Evolutionary conservation across 805 yeast genomes (phyloP), one percentile per base, ranked within the genome.

Genomic region (Kuraishia capsulata): DNA sequence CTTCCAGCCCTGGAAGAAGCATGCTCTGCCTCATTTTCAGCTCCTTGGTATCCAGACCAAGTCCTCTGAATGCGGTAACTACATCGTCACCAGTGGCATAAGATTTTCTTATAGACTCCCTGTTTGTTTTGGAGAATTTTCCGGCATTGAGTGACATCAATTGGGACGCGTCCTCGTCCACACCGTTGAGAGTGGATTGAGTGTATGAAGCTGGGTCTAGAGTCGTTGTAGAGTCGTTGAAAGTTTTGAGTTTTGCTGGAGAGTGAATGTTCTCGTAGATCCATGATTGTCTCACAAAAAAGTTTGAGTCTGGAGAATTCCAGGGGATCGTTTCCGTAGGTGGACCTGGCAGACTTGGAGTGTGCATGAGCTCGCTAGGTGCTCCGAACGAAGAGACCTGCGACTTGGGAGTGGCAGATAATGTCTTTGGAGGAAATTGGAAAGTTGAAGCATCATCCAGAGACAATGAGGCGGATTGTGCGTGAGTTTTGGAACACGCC

Each of bases 241-340:
- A 11, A 11, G 26, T 24, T 11, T 8, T 8, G 10, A 23, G 26
- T 14, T 28, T 28, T 13, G 8, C 13, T 32, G 38, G 30, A 25
- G 23, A 24, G 33, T 28, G n/a, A 21, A n/a, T 19, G 34, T 39
- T 32, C 17, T 39, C 41, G 29, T 39, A 39, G 16, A 39, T 34
- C 41, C 41, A 39, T 4, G 41, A 39, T 21, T 39, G 41, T 34
- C 41, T 39, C 24, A 25, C 38, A 26, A 39, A 39, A 20, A 39
- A 39, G 14, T 39, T 38, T 8, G 41, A 26, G n/a, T 34, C 19
- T 17, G 41, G 41, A 20, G 41, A 39, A 18, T 34, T 17, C 41
- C 41, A 39, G 13, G 20, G 28, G 38, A 33, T 16, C 19, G 33
- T 19, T 4, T 36, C 37, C n/a, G 17, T n/a, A 8, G 35, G 35